Conservation (phyloP, 2,329 filamentous ascomycete genomes). For the Microcyclosporella mali region DNA sequence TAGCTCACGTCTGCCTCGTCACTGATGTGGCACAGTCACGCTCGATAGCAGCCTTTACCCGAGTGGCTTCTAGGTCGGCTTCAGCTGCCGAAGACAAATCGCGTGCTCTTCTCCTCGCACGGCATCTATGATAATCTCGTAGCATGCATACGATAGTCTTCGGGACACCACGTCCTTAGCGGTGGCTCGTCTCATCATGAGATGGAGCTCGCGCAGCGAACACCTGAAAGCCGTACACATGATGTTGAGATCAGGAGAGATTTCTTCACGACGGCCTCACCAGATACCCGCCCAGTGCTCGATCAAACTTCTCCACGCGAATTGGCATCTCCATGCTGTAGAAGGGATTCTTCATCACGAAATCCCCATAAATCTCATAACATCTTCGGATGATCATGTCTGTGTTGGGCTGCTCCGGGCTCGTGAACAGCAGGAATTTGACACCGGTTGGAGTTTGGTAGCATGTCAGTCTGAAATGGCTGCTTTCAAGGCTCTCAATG, state of each 20-base stretch:
- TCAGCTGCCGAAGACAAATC: too few species aligned
- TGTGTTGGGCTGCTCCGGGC: conserved; percentile 78
- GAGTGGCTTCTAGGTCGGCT: too few species aligned
- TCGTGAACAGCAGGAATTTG: conserved; percentile 94
- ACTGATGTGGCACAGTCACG: too few species aligned
- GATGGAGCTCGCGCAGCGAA: not conserved
- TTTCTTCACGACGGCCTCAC: conserved; percentile 24
- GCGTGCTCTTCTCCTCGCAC: too few species aligned
- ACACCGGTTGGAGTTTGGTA: conserved; percentile 91
- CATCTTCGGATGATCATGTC: conserved; percentile 77
- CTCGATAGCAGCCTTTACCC: too few species aligned
- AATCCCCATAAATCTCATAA: conserved; percentile 93
- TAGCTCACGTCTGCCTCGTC: too few species aligned
- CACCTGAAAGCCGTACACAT: not conserved
- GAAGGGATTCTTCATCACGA: conserved; percentile 99
- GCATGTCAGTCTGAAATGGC: conserved; percentile 91
- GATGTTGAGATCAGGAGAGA: not conserved
- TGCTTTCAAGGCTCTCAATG: conserved; percentile 86
- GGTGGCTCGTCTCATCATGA: too few species aligned
- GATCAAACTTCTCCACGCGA: conserved; percentile 89
- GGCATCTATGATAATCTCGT: too few species aligned
- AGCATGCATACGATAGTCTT: too few species aligned
- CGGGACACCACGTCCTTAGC: too few species aligned
- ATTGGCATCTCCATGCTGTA: conserved; percentile 98
- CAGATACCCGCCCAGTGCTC: conserved; percentile 43